phyloP scores from a whole-genome alignment of 768 basidiomycete genomes.

The Podaxis sp. region DNA sequence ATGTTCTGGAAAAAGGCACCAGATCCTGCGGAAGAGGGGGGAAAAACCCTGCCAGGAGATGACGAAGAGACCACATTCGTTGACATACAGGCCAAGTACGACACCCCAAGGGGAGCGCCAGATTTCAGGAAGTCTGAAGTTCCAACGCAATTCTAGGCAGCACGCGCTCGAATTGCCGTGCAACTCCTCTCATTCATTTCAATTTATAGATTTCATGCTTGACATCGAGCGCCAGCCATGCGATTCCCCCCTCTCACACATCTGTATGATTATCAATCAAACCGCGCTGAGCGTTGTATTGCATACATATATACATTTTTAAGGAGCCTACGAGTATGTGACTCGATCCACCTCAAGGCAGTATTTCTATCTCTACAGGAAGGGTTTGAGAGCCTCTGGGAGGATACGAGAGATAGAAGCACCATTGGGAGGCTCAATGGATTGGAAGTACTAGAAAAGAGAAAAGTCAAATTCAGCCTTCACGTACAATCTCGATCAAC shows the following conservation, averaged over 20 bases:
- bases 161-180: not conserved
- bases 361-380: conserved; percentile 35
- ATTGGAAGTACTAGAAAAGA: conserved; percentile 49
- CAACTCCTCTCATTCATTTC: not conserved
- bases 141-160: not conserved
- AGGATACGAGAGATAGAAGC: conserved; percentile 51
- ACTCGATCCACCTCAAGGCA: not conserved
- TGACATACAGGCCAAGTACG: not conserved
- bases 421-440: conserved; percentile 61
- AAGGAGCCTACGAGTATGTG: not conserved
- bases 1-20: conserved; percentile 2
- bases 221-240: not conserved
- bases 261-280: not conserved
- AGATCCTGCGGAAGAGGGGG: not conserved
- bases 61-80: not conserved
- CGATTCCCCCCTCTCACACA: not conserved
- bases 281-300: not conserved
- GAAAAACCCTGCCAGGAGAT: not conserved
- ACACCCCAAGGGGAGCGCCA: not conserved
- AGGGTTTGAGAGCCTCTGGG: conserved; percentile 56
- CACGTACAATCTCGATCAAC: not conserved
- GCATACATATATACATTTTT: not conserved
- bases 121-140: not conserved
- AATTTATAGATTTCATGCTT: not conserved
- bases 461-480: not conserved